Evolutionary conservation across 2,329 filamentous ascomycete species (phyloP), one percentile per base, ranked within the genome.

Genomic region (Aspergillus quadrilineatus): DNA sequence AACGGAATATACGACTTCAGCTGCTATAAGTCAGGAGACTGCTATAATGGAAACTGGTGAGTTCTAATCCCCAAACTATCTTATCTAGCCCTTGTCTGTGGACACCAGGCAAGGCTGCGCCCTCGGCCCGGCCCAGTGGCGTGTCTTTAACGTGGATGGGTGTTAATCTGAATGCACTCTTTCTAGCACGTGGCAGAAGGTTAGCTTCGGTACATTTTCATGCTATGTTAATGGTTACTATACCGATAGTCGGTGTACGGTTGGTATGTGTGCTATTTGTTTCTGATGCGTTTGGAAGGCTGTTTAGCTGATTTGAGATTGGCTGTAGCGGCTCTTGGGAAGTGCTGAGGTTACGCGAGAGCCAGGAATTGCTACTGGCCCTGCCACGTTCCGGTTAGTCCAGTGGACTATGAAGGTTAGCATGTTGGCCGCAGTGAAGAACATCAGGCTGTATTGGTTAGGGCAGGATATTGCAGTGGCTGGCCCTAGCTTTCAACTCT

Each of bases 1-100:
- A 10, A 10, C 30, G 30, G 30, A 10, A 32, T 8, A 12, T 8
- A 30, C 10, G 6, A 9, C 7, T 46, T 32, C 14, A 7, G 15
- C 4, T 46, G 28, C 43, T 32, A 30, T 46, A 85, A 69, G 62
- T 82, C 6, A 7, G 39, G 39, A 0, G 39, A 42, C 15, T 42
- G 39, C 1, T 42, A 42, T 42, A 42, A 42, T 42, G 15, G 39
- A 4, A 42, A 42, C 14, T 42, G 39, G 39, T 42, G 7, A 42
- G 39, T 42, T n/a, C n/a, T n/a, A n/a, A n/a, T n/a, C n/a, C n/a
- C n/a, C n/a, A n/a, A n/a, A n/a, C n/a, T n/a, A n/a, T n/a, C n/a
- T n/a, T n/a, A n/a, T n/a, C n/a, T n/a, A n/a, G n/a, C 4, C 4
- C 30, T 17, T 41, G 15, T 17, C 1, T 4, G 15, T 42, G 6